Conservation (phyloP, 352 stramenopile genomes). For the Phytophthora melonis region DNA sequence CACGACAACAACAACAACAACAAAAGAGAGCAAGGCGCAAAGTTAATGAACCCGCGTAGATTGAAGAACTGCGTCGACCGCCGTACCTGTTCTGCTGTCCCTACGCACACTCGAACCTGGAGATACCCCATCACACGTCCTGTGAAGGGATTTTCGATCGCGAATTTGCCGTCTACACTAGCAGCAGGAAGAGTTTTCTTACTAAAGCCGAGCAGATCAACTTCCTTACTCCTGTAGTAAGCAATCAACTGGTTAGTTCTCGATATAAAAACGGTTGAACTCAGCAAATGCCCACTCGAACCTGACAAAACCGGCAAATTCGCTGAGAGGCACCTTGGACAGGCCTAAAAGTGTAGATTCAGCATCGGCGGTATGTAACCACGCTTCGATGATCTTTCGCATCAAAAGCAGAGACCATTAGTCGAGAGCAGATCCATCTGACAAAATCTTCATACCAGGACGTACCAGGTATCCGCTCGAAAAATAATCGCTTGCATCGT, state of each 20-base stretch:
- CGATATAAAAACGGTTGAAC: not conserved
- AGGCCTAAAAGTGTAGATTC: constrained; percentile 46
- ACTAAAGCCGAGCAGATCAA: not conserved
- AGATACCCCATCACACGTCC: constrained; percentile 45
- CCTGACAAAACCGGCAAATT: constrained; percentile 40
- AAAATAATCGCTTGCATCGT: constrained; percentile 33
- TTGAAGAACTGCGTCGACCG: not conserved
- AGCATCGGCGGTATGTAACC: constrained; percentile 26
- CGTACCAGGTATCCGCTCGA: constrained; percentile 46
- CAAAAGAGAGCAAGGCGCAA: not conserved
- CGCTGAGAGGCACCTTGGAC: constrained; percentile 40
- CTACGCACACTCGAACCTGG: constrained; percentile 45
- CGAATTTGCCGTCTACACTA: constrained; percentile 42
- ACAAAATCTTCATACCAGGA: too few species aligned
- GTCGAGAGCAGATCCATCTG: not conserved
- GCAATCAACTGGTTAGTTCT: not conserved
- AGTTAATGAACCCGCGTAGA: not conserved
- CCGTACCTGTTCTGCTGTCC: constrained; percentile 64
- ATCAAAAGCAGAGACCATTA: not conserved
- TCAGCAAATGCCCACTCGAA: constrained; percentile 5
- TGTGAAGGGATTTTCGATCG: constrained; percentile 58
- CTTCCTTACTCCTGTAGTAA: not conserved
- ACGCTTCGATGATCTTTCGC: constrained; percentile 56
- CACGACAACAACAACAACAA: too few species aligned
- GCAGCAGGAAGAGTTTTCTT: constrained; percentile 35